Percentiles rank a stretch among this genome's conserved stretches.
Conservation (phyloP, 2,329 filamentous ascomycete species). For the Orbilia blumenaviensis region DNA sequence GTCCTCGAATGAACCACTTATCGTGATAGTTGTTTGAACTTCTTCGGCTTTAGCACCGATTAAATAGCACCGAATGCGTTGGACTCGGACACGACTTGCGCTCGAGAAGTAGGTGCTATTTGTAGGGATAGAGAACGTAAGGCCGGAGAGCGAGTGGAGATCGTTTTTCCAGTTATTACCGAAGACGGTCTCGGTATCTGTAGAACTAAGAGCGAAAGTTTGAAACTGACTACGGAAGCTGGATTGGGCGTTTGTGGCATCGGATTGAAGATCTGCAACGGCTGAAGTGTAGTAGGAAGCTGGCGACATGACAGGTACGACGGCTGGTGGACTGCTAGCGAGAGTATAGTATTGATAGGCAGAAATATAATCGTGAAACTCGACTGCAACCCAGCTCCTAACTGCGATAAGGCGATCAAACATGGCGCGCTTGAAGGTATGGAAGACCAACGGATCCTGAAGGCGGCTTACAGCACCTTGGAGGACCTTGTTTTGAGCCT, state of each 20-base stretch:
- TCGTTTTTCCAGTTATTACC: constrained; percentile 39
- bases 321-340: background rate
- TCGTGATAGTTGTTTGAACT: constrained; percentile 26
- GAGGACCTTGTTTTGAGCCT: constrained; percentile 32
- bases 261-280: constrained; percentile 43
- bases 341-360: constrained; percentile 50
- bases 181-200: constrained; percentile 9
- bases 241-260: constrained; percentile 43
- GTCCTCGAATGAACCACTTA: constrained; percentile 45
- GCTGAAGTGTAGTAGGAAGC: constrained; percentile 35
- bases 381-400: constrained; percentile 50
- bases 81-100: constrained; percentile 39
- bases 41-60: constrained; percentile 25
- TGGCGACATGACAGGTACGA: constrained; percentile 42
- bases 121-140: constrained; percentile 46
- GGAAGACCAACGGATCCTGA: constrained; percentile 34
- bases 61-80: constrained; percentile 34
- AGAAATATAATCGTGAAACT: constrained; percentile 42
- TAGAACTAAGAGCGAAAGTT: constrained; percentile 31
- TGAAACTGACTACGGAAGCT: constrained; percentile 48
- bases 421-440: constrained; percentile 52
- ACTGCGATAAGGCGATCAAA: constrained; percentile 51
- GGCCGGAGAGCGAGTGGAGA: background rate
- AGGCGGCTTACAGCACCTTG: constrained; percentile 34
- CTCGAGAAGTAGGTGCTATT: constrained; percentile 34